Conservation (phyloP, 805 yeast species). For the Torulaspora quercuum region DNA sequence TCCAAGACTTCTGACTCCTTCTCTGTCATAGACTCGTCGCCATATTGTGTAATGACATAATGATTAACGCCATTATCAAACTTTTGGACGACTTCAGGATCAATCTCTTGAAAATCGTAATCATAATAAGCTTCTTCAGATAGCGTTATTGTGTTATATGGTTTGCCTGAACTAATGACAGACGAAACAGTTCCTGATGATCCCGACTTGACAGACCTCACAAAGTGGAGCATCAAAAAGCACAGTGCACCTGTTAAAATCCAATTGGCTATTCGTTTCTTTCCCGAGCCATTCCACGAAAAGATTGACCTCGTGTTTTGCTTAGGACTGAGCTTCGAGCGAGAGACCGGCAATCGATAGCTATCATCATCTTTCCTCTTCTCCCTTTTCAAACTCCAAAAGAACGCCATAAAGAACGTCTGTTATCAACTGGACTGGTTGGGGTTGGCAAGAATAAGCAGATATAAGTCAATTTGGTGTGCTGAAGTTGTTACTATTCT, state of each 20-base stretch:
- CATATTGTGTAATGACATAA: constrained; percentile 37
- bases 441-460: too few relatives aligned
- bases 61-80: constrained; percentile 41
- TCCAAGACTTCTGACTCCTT: constrained; percentile 31
- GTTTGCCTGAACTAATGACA: neutral
- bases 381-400: constrained; percentile 12
- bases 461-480: neutral
- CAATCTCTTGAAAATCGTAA: constrained; percentile 37
- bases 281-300: constrained; percentile 5
- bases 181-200: neutral
- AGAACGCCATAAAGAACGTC: constrained; percentile 10
- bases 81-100: constrained; percentile 32
- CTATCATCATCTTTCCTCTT: constrained; percentile 16
- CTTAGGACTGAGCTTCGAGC: constrained; percentile 17
- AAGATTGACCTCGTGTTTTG: constrained; percentile 1
- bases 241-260: constrained; percentile 1
- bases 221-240: constrained; percentile 1
- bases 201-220: neutral
- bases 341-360: constrained; percentile 14
- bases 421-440: too few relatives aligned
- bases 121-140: constrained; percentile 36
- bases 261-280: constrained; percentile 10
- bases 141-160: constrained; percentile 20
- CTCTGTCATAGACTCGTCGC: constrained; percentile 32
- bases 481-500: neutral